Evolutionary conservation across 495 filamentous ascomycete species (phyloP), one percentile per base, ranked within the genome.

Genomic region (Aspergillus ellipticus): DNA sequence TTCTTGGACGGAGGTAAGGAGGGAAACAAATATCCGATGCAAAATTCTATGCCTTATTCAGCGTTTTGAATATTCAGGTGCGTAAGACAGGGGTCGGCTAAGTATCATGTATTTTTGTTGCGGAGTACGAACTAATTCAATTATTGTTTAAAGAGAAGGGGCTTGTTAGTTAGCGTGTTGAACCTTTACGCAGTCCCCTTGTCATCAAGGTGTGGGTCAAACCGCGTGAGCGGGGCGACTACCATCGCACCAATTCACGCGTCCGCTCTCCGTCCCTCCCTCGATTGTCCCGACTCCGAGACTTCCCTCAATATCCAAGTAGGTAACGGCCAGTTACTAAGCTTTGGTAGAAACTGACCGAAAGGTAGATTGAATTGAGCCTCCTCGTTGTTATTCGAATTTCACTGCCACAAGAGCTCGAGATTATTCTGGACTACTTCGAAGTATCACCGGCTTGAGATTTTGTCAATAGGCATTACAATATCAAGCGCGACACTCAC

Each of bases 401-500:
- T 28, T 28, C 24, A 28, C 24, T 28, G 4, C n/a, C n/a, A n/a
- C 24, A 28, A 7, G 24, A 3, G 24, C 24, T 7, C 7, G 24
- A 7, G 24, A 28, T 28, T 7, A 28, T n/a, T n/a, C n/a, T n/a
- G n/a, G n/a, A n/a, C n/a, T n/a, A n/a, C n/a, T n/a, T n/a, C n/a
- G n/a, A n/a, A n/a, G n/a, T n/a, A n/a, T n/a, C n/a, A n/a, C n/a
- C n/a, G 24, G 24, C 24, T 28, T 28, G 7, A 28, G 24, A 28
- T 28, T 28, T 28, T 28, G 4, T 28, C 24, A 28, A 28, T 28
- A 28, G 24, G 24, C 3, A 28, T 7, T 28, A 7, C 24, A 7
- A 28, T 28, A 42, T 22, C 3, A 39, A 28, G 29, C 19, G 39
- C 26, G 21, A 19, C 22, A 16, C 4, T 26, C 69, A 64, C 54